Base-by-base conservation (phyloP, 805 yeast genomes). In the Nakazawaea anatomiae region DNA sequence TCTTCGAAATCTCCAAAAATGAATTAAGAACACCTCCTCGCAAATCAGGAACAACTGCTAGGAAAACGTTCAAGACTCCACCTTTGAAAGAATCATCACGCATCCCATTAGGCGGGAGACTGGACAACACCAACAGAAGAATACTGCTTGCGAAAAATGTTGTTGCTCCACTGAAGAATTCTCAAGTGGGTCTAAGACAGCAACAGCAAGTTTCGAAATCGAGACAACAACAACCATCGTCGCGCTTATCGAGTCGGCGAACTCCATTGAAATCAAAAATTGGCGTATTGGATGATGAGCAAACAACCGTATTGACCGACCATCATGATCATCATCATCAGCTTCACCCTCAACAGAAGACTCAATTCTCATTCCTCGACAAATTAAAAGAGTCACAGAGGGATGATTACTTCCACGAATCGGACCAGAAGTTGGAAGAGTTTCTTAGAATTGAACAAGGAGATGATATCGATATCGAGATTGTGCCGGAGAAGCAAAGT, bases 391-490 rank as follows among this genome's bases (percentile, higher is more conserved):
- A 43, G n/a, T 43, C 14, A 32, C 25, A 18, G 25, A 18, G 25
- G 25, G 25, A 18, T 18, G 25, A 18, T 2, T 18, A 18, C 25
- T 42, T 42, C 29, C 12, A 28, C 7, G 44, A 40, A 14, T 47
- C 50, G 8, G 46, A 42, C 31, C 42, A 31, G 32, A 48, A 42
- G 34, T n/a, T 49, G 10, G 52, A 49, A 9, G 36, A 49, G 25
- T 44, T 49, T 25, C 32, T 49, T 9, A 44, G 44, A 30, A 36
- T 30, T 14, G 48, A 39, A 32, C 28, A 39, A 30, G 45, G 44
- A 7, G 47, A 44, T 10, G 45, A 49, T 25, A 34, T 39, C 12
- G 52, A 49, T 31, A 29, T 49, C 2, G 52, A 49, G 27, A 43
- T 43, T 5, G 31, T 28, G 6, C 51, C 51, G 10, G n/a, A n/a